phyloP scores from a whole-genome alignment of 768 basidiomycete genomes.

The Collybiopsis confluens region DNA sequence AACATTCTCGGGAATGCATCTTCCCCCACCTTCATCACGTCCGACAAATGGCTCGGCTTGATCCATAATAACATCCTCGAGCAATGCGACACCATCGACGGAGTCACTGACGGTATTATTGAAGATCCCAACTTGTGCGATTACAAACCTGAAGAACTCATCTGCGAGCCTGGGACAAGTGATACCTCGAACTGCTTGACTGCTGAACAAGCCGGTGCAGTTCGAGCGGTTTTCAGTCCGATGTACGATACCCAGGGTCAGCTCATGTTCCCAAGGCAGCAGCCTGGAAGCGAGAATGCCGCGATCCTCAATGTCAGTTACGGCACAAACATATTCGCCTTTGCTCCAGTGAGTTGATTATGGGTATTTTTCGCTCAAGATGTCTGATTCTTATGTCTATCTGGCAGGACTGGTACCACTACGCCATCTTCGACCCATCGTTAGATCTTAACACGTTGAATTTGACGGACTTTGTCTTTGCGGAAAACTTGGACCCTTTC shows the following conservation, averaged over 20 bases:
- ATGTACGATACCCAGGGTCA: slow-evolving; percentile 11
- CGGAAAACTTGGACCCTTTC: slow-evolving; percentile 6
- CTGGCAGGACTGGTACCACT: slow-evolving; percentile 10
- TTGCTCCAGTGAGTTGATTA: not conserved
- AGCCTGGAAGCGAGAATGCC: slow-evolving; percentile 14
- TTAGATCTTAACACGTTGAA: not conserved
- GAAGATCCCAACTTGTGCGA: slow-evolving; percentile 18
- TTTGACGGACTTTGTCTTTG: not conserved
- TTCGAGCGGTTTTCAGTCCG: slow-evolving; percentile 14
- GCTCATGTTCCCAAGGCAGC: slow-evolving; percentile 14
- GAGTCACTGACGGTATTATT: slow-evolving; percentile 18
- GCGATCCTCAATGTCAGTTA: not conserved
- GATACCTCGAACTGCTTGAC: slow-evolving; percentile 14
- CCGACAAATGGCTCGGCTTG: slow-evolving; percentile 12
- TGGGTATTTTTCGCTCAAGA: not conserved
- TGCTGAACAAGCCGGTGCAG: slow-evolving; percentile 12
- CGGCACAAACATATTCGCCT: not conserved
- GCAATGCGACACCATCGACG: slow-evolving; percentile 10
- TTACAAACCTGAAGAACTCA: slow-evolving; percentile 14
- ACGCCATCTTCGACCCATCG: not conserved
- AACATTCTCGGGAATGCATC: slow-evolving; percentile 1
- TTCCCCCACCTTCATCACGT: slow-evolving; percentile 13
- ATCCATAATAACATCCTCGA: slow-evolving; percentile 17
- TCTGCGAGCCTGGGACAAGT: slow-evolving; percentile 6
- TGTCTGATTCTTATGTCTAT: too few relatives aligned